Conservation (phyloP, 495 filamentous ascomycete species). For the Aspergillus olivimuriae region DNA sequence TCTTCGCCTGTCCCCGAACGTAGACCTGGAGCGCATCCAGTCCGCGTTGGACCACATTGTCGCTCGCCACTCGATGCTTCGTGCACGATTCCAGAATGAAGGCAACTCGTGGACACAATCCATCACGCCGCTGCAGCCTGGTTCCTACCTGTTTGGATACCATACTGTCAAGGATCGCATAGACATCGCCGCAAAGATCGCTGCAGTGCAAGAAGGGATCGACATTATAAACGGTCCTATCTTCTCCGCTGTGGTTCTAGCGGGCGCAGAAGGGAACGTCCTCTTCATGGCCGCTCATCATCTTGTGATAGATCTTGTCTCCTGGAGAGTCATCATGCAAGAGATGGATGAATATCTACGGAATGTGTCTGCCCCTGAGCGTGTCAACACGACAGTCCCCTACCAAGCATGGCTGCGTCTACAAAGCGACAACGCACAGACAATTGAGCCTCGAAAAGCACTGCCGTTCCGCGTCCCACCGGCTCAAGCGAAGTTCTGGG, state of each 20-base stretch:
- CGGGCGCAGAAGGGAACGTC: neutral
- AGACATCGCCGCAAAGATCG: too few relatives aligned
- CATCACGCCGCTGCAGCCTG: neutral
- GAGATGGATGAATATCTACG: neutral
- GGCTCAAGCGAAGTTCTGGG: constrained; percentile 36
- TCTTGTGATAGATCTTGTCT: constrained; percentile 7
- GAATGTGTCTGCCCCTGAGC: neutral
- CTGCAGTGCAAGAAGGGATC: neutral
- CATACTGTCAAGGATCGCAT: too few relatives aligned
- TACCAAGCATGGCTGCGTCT: constrained; percentile 4
- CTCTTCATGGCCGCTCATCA: constrained; percentile 5
- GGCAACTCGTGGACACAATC: neutral
- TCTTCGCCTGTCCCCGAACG: too few relatives aligned
- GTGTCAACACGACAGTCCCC: too few relatives aligned
- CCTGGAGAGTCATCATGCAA: constrained; percentile 7
- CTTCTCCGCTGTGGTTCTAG: constrained; percentile 2
- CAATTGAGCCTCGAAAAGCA: too few relatives aligned
- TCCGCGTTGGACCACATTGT: too few relatives aligned
- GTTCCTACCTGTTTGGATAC: neutral
- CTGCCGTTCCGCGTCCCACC: neutral
- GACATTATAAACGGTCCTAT: constrained; percentile 7
- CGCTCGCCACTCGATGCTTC: too few relatives aligned
- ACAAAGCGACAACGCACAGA: neutral
- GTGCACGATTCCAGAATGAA: too few relatives aligned
- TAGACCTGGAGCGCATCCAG: too few relatives aligned